Conservation (phyloP, 192 early-diverging fungal genomes). For the Irineochytrium annulatum region DNA sequence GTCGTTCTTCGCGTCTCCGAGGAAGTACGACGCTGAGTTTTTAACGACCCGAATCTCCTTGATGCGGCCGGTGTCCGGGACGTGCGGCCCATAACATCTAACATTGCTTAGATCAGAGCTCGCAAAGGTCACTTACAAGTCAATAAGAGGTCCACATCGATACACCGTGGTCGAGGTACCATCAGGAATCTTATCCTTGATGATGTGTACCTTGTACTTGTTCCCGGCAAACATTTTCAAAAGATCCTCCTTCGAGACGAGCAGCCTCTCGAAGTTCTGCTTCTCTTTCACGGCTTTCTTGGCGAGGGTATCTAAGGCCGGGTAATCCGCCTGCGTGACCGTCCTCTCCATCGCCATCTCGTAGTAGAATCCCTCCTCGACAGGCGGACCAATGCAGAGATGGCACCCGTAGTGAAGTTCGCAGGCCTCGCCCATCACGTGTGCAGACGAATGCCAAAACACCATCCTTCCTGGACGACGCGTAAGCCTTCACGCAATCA, state of each 20-base stretch:
- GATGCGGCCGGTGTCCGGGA: conserved; percentile 90
- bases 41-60: conserved; percentile 90
- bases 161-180: conserved; percentile 95
- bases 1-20: conserved; percentile 96
- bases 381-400: conserved; percentile 93
- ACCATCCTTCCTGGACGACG: conserved; percentile 66
- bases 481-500: neutral
- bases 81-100: conserved; percentile 83
- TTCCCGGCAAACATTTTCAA: conserved; percentile 97
- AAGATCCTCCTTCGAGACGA: conserved; percentile 81
- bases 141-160: conserved; percentile 96
- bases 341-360: conserved; percentile 83
- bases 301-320: conserved; percentile 81
- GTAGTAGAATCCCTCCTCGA: conserved; percentile 96
- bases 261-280: conserved; percentile 89
- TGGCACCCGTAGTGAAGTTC: conserved; percentile 98
- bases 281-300: conserved; percentile 89
- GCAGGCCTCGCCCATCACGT: conserved; percentile 94
- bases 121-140: conserved; percentile 50
- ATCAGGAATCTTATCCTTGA: conserved; percentile 87
- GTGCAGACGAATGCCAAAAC: conserved; percentile 98
- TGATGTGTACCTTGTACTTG: conserved; percentile 95
- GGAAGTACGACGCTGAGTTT: conserved; percentile 97
- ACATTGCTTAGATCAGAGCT: neutral
- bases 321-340: conserved; percentile 81